Percentiles rank a stretch among this genome's conserved stretches.
Evolutionary conservation across 768 basidiomycete genomes (phyloP).

Genomic region (Boletellus sp.): DNA sequence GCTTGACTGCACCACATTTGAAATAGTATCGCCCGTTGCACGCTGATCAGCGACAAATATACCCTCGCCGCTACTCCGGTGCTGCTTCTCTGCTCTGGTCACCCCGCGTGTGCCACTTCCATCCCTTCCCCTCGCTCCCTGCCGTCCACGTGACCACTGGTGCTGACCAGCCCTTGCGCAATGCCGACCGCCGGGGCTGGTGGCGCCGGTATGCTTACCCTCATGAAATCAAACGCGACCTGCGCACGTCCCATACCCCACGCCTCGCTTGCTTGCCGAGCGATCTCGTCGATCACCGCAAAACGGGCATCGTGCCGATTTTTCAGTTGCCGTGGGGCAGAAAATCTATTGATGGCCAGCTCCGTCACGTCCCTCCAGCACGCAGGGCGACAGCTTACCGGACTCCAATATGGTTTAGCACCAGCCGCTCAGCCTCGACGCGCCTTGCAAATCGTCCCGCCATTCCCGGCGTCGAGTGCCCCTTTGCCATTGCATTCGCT

Average conservation of each 20-base stretch:
- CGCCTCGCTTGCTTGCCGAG: slow-evolving; percentile 56
- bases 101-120: slow-evolving; percentile 4
- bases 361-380: not conserved
- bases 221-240: slow-evolving; percentile 59
- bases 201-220: slow-evolving; percentile 36
- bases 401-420: slow-evolving; percentile 75
- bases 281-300: slow-evolving; percentile 56
- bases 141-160: not conserved
- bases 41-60: not conserved
- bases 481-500: slow-evolving; percentile 55
- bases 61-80: too few relatives aligned
- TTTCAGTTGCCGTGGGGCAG: slow-evolving; percentile 41
- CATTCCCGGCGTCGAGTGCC: slow-evolving; percentile 77
- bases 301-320: slow-evolving; percentile 31
- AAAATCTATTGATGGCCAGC: slow-evolving; percentile 40
- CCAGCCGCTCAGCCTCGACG: slow-evolving; percentile 56
- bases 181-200: not conserved
- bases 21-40: not conserved
- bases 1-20: not conserved
- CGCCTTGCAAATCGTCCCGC: slow-evolving; percentile 71
- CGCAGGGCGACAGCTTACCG: slow-evolving; percentile 40
- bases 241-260: slow-evolving; percentile 50
- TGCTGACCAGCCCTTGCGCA: not conserved
- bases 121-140: not conserved
- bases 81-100: too few relatives aligned